phyloP scores from a whole-genome alignment of 176 grass and related monocot genomes.

The Microstegium vimineum region DNA sequence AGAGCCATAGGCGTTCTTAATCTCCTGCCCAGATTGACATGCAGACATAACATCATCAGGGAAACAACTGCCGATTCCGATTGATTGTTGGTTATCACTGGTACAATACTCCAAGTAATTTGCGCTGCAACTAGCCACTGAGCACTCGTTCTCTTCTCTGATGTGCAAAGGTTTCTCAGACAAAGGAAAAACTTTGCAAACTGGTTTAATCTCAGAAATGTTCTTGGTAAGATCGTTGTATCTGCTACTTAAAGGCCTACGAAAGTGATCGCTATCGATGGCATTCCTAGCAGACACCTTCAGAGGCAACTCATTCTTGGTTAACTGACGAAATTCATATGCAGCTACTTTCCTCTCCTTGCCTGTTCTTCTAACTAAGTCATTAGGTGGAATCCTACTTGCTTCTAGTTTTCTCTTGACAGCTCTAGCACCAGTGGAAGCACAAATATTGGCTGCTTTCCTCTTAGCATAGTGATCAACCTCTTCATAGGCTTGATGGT shows the following conservation, averaged over 20 bases:
- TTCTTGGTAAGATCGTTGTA: conserved; percentile 3
- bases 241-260: conserved; percentile 12
- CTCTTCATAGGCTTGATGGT: not conserved
- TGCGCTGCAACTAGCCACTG: conserved; percentile 45
- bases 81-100: conserved; percentile 2
- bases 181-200: not conserved
- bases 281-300: conserved; percentile 17
- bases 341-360: conserved; percentile 25
- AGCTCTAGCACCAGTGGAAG: not conserved
- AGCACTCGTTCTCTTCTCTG: conserved; percentile 44
- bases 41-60: conserved; percentile 30
- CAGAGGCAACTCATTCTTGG: conserved; percentile 8
- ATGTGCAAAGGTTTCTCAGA: conserved; percentile 8
- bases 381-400: not conserved
- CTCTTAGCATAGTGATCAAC: not conserved
- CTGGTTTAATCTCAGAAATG: not conserved
- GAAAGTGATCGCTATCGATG: not conserved
- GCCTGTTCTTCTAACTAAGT: conserved; percentile 3
- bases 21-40: not conserved
- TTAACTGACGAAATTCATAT: conserved; percentile 2
- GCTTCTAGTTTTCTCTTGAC: conserved; percentile 27
- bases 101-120: conserved; percentile 15
- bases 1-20: not conserved
- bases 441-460: not conserved
- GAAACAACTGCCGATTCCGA: not conserved